Base-by-base conservation (phyloP, 805 yeast genomes). In the Torulaspora microellipsoides region DNA sequence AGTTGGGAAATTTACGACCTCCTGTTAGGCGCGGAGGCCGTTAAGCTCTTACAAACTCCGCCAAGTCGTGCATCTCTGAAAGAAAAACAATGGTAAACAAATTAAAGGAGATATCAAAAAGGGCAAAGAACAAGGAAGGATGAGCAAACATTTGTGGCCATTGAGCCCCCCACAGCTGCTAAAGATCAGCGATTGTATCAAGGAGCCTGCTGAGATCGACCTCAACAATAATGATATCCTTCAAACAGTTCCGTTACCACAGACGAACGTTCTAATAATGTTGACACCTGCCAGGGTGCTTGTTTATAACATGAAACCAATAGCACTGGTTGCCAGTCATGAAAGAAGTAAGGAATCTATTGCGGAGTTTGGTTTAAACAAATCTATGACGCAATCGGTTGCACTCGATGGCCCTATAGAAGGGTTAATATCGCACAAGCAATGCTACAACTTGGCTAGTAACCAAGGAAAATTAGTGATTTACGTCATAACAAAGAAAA, bases 231-330 rank as follows among this genome's bases (percentile, higher is more conserved):
- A 52, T 37, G 49, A 51, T 28, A 58, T 63, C 7, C 23, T 60
- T 6, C 57, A 60, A 38, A 48, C 60, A 3, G 30, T 58, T 7
- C 14, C 56, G 8, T 25, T 63, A 10, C 58, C 62, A 4, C 53
- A 55, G 27, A 47, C 56, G 6, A 65, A 65, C 45, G 47, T 57
- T 8, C 31, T 60, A 29, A 41, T 64, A 4, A 38, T 62, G 30
- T 43, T 64, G 15, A 63, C 67, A 3, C 47, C 55, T 8, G 51
- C 55, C 3, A 52, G 66, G 40, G 53, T 64, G 4, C 41, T 62
- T 15, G 46, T 60, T 8, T 65, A 65, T 40, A 62, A 65, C 42
- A 48, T 52, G 34, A 65, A 62, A 42, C 69, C 69, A 20, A 37
- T 59, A 41, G 67, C 66, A 2, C 46, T 62, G 9, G 55, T 64